Conservation (phyloP, 2,329 filamentous ascomycete genomes). For the Emmonsia crescens region DNA sequence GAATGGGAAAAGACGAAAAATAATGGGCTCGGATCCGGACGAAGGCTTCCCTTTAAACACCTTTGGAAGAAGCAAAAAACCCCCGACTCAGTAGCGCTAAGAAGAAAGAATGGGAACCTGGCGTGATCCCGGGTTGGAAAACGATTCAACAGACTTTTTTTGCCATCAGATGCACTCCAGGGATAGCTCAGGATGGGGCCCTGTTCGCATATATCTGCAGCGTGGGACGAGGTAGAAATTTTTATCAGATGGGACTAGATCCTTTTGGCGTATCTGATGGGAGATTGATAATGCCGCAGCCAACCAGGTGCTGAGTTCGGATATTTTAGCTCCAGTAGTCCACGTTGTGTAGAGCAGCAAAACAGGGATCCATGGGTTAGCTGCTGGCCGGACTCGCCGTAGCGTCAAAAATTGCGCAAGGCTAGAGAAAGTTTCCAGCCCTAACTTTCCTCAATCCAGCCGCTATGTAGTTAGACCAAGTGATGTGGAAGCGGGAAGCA, state of each 20-base stretch:
- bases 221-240: not conserved
- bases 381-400: not conserved
- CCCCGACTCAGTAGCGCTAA: not conserved
- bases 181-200: not conserved
- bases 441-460: too few relatives aligned
- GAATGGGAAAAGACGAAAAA: not conserved
- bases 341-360: too few relatives aligned
- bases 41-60: not conserved
- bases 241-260: constrained; percentile 7
- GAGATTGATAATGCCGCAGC: constrained; percentile 5
- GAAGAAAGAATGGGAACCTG: not conserved
- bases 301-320: not conserved
- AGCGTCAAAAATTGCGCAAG: not conserved
- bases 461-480: too few relatives aligned
- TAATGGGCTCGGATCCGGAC: not conserved
- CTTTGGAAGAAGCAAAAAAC: not conserved
- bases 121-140: not conserved
- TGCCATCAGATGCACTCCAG: too few relatives aligned
- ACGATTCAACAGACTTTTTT: not conserved
- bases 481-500: too few relatives aligned
- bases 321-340: not conserved
- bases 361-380: not conserved
- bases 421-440: too few relatives aligned
- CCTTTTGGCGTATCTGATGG: constrained; percentile 6
- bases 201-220: not conserved